These are phyloP conservation scores for Carex arenaria DNA, from an alignment of 202 grass and related monocot species.

Conservation along the genomic window DNA sequence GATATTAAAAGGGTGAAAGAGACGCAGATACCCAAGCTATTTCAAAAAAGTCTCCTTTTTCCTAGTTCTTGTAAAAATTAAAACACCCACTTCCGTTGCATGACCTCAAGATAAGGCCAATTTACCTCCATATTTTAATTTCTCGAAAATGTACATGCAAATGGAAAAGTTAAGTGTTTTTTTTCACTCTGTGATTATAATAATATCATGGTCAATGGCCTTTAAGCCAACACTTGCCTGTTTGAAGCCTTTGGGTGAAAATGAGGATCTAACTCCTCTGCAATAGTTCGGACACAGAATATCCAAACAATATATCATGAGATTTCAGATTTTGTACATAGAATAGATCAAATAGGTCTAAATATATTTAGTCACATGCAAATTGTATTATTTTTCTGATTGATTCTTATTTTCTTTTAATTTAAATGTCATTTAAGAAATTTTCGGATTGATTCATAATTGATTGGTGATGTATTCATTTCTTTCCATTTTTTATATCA, in stretches of 20 bases:
- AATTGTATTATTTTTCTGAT: no score
- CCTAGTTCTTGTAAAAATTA: constrained; percentile 35
- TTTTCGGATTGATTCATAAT: no score
- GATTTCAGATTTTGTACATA: background rate
- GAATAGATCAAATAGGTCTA: no score
- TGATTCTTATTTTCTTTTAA: no score
- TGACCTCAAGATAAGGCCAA: constrained; percentile 42
- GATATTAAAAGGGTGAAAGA: constrained; percentile 10
- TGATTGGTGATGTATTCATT: no score
- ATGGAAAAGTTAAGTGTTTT: constrained; percentile 36
- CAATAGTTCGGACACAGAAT: background rate
- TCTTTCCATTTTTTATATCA: no score
- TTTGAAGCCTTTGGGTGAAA: constrained; percentile 6
- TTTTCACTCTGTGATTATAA: constrained; percentile 32
- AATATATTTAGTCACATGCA: no score
- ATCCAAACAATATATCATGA: background rate
- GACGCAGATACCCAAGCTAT: constrained; percentile 43
- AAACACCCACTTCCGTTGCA: constrained; percentile 24
- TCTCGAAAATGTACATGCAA: constrained; percentile 31
- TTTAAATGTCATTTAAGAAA: no score
- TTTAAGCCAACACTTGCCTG: constrained; percentile 21
- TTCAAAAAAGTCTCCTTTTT: constrained; percentile 44
- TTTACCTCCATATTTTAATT: constrained; percentile 16
- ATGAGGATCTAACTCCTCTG: background rate
- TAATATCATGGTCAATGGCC: constrained; percentile 50